A percentile compares a stretch with the other conserved stretches of the same genome.
phyloP scores from a whole-genome alignment of 1,139 yeast species.

The Geotrichum carabidarum region DNA sequence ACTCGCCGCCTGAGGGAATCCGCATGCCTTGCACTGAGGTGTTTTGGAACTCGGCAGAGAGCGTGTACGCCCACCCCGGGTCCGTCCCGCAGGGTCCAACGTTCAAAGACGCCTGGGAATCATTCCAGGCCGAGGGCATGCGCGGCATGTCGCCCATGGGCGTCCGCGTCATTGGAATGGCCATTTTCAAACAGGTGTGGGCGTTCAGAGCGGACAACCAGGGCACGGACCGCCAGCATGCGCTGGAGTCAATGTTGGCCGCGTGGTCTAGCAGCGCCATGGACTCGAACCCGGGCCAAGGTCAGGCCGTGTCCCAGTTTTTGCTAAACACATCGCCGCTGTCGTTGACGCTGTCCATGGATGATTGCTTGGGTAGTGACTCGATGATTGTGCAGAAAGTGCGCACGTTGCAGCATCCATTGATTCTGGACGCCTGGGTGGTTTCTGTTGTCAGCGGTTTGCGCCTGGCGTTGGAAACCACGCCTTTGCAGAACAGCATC shows the following conservation, averaged over 20 bases:
- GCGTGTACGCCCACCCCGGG: conserved; percentile 2
- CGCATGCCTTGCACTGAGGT: conserved; percentile 36
- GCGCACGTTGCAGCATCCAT: conserved; percentile 27
- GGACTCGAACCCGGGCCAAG: conserved; percentile 30
- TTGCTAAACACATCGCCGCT: conserved; percentile 9
- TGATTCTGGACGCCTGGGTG: conserved; percentile 23
- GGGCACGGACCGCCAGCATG: neutral
- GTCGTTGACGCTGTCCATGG: conserved; percentile 10
- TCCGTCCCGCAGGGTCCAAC: conserved; percentile 9
- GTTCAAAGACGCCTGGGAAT: conserved; percentile 18
- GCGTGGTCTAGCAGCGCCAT: conserved; percentile 17
- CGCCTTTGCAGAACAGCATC: conserved; percentile 21
- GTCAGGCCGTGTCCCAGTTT: conserved; percentile 25
- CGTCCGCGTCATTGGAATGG: conserved; percentile 14
- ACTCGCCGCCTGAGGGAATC: conserved; percentile 1
- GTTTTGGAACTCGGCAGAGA: conserved; percentile 30
- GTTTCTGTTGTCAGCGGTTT: conserved; percentile 25
- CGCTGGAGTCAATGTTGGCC: neutral
- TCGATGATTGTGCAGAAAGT: conserved; percentile 20
- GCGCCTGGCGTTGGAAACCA: conserved; percentile 27
- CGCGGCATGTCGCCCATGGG: conserved; percentile 14
- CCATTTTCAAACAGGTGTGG: conserved; percentile 11
- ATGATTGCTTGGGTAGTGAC: neutral
- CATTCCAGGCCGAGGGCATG: neutral
- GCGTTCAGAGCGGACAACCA: neutral